These are phyloP conservation scores for Pigoraptor vietnamica DNA, from an alignment of 78 protist genomes.

Conservation along the genomic window DNA sequence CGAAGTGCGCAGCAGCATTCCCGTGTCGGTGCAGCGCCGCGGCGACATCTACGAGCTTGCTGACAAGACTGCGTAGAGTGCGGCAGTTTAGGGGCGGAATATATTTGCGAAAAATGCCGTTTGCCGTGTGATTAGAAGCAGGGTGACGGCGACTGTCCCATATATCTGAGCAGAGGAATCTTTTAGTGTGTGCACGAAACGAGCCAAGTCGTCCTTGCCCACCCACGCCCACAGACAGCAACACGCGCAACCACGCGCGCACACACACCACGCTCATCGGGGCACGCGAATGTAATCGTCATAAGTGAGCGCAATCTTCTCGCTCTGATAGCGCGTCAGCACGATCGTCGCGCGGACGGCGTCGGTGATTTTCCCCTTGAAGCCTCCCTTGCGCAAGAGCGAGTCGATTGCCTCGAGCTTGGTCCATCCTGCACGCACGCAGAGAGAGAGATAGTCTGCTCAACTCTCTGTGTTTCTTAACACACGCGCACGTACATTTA, in stretches of 20 bases:
- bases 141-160: too few relatives aligned
- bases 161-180: background rate
- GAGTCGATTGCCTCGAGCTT: conserved; percentile 31
- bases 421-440: conserved; percentile 34
- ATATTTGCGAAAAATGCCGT: too few relatives aligned
- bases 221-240: too few relatives aligned
- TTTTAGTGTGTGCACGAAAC: background rate
- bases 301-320: background rate
- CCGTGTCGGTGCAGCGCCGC: background rate
- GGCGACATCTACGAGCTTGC: background rate
- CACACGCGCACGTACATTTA: too few relatives aligned
- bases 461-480: too few relatives aligned
- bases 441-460: background rate
- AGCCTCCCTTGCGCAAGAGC: conserved; percentile 42
- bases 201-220: too few relatives aligned
- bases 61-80: background rate
- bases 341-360: background rate
- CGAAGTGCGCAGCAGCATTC: background rate
- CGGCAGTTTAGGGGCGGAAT: background rate
- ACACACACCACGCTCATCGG: too few relatives aligned
- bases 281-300: background rate
- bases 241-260: too few relatives aligned
- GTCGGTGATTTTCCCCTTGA: background rate
- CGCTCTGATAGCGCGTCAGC: conserved; percentile 18
- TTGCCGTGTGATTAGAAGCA: too few relatives aligned